These are phyloP conservation scores for Chiua virens DNA, from an alignment of 768 basidiomycete species.

Conservation along the genomic window DNA sequence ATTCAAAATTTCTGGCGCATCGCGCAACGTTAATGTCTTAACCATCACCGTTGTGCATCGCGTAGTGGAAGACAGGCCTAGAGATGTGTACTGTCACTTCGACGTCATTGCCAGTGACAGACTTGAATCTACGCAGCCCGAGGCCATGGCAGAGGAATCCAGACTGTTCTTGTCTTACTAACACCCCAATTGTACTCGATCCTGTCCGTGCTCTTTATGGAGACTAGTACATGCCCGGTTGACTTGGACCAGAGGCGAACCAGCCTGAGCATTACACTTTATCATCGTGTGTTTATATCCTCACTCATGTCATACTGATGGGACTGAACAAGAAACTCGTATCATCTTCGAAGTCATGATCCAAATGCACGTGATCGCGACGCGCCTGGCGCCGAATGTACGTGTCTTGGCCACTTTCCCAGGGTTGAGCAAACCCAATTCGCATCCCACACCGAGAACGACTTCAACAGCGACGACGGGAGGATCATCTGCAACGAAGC, in stretches of 20 bases:
- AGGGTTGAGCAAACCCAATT: constrained; percentile 27
- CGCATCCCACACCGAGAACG: neutral
- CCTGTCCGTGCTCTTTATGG: too few relatives aligned
- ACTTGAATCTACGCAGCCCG: too few relatives aligned
- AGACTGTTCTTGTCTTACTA: too few relatives aligned
- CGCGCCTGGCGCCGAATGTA: constrained; percentile 20
- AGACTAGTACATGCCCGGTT: too few relatives aligned
- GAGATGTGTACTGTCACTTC: too few relatives aligned
- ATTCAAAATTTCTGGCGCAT: too few relatives aligned
- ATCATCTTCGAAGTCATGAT: neutral
- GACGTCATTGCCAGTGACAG: too few relatives aligned
- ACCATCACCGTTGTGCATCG: too few relatives aligned
- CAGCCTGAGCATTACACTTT: neutral
- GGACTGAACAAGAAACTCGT: neutral
- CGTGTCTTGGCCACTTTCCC: constrained; percentile 29
- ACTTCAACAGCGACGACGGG: constrained; percentile 3
- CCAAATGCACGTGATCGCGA: constrained; percentile 27
- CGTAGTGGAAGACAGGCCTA: too few relatives aligned
- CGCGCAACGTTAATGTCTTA: too few relatives aligned
- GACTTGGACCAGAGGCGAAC: constrained; percentile 2
- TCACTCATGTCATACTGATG: constrained; percentile 3
- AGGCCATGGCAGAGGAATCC: too few relatives aligned
- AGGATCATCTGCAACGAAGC: neutral
- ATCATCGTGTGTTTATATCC: neutral
- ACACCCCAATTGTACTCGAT: too few relatives aligned